Base-by-base conservation (phyloP, 768 basidiomycete species). In the Asterophora lycoperdoides region DNA sequence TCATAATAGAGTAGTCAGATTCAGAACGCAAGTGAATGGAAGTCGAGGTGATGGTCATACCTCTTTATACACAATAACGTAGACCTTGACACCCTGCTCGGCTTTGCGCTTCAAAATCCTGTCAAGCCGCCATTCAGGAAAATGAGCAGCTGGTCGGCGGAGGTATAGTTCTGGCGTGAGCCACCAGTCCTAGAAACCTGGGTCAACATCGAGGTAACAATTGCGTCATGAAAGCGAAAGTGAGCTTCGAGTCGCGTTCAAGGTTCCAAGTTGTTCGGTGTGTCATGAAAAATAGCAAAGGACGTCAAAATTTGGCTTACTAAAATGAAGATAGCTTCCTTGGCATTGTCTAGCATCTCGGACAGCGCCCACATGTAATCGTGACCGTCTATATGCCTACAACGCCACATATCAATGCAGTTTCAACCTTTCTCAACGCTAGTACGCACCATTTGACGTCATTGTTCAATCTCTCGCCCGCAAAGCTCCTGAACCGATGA, bases 301-400 rank as follows among this genome's bases (percentile, higher is more conserved):
- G 11, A 8, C n/a, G 13, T 44, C 4, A 29, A 8, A 15, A 33
- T 30, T 33, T 19, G 8, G 56, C 74, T 5, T 48, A 86, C 93
- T 54, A 89, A 58, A 54, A 98, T 96, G 66, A 91, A 94, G 60
- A 98, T 96, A 26, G 68, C 80, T 60, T 95, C 88, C 49, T 77
- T 77, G 2, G 90, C 89, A 28, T 70, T 78, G 39, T 89, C 87
- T n/a, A 97, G 74, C 67, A 94, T 74, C 68, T 95, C 92, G 1
- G 90, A 91, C 29, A 96, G 63, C 0, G 95, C 94, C 79, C 87
- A 97, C 78, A 97, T 89, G 65, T 95, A 98, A 68, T 98, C 94
- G 49, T 96, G 91, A 0, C 95, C 95, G 57, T 95, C 94, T 40
- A 95, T 78, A 62, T 93, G 92, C 84, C 86, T 81, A 44, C 13